Conservation (phyloP, 2,329 filamentous ascomycete genomes). For the Aspergillus awamori region DNA sequence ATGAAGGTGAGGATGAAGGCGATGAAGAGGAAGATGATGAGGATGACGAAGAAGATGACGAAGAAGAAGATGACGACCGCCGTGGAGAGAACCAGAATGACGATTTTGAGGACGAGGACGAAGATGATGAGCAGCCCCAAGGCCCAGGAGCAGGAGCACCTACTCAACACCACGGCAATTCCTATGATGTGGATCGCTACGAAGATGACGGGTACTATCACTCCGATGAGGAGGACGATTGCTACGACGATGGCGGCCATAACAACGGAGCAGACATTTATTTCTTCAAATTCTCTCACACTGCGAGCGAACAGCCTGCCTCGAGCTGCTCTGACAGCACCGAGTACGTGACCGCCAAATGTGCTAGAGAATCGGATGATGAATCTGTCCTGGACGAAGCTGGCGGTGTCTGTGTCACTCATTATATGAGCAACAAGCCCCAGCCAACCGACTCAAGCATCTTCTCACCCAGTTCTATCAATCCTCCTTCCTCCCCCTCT, state of each 20-base stretch:
- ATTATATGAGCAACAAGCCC: too few relatives aligned
- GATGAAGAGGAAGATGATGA: not conserved
- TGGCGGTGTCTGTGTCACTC: not conserved
- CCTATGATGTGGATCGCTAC: too few relatives aligned
- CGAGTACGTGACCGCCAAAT: conserved; percentile 12
- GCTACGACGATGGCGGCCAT: not conserved
- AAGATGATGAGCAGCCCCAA: too few relatives aligned
- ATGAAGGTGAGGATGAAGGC: not conserved
- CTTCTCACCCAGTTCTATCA: too few relatives aligned
- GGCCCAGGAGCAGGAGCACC: too few relatives aligned
- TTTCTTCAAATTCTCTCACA: too few relatives aligned
- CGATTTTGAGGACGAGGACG: too few relatives aligned
- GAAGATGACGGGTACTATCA: not conserved
- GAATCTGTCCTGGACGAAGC: not conserved
- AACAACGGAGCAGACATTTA: not conserved
- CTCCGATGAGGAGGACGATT: not conserved
- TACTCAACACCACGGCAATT: too few relatives aligned
- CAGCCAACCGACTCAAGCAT: too few relatives aligned
- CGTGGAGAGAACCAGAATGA: too few relatives aligned
- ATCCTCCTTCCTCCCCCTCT: not conserved
- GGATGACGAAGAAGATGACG: not conserved
- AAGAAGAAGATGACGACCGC: not conserved
- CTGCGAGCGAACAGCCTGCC: too few relatives aligned
- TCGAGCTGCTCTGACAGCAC: not conserved
- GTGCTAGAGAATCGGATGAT: not conserved